These are phyloP conservation scores for Triticum aestivum DNA, from an alignment of 176 grass and related monocot species.

Conservation along the genomic window DNA sequence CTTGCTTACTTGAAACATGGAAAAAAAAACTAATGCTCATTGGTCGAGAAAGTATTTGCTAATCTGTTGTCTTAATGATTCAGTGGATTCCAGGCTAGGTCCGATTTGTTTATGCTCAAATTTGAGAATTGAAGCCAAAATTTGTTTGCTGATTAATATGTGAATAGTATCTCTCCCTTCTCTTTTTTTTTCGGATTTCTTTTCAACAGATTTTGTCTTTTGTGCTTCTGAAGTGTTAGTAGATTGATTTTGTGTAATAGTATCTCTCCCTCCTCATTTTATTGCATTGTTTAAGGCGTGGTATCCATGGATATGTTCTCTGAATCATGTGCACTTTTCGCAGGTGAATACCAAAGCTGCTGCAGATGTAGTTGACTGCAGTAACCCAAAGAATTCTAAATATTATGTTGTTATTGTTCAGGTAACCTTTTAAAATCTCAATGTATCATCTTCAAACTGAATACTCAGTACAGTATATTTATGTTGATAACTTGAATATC, in stretches of 20 bases:
- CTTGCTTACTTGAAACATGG: neutral
- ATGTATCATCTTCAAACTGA: neutral
- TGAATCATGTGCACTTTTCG: conserved; percentile 1
- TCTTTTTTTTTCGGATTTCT: neutral
- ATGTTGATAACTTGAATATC: conserved; percentile 20
- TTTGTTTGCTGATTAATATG: neutral
- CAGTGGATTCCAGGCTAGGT: neutral
- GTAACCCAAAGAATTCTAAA: conserved; percentile 91
- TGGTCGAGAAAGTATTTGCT: neutral
- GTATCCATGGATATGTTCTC: neutral
- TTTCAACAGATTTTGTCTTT: neutral
- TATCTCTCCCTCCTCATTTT: too few species aligned
- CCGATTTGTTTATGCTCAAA: neutral
- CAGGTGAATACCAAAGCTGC: conserved; percentile 85
- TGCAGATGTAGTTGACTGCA: conserved; percentile 71
- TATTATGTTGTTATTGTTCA: conserved; percentile 95
- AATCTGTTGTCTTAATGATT: neutral
- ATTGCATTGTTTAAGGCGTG: neutral
- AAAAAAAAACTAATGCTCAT: neutral
- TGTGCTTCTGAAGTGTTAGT: neutral
- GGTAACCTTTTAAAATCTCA: conserved; percentile 47
- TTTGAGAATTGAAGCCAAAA: neutral
- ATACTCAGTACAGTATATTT: conserved; percentile 2
- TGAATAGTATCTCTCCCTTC: neutral
- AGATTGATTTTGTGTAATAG: neutral